phyloP scores from a whole-genome alignment of 768 basidiomycete species.

The Leucosporidium yakuticum region DNA sequence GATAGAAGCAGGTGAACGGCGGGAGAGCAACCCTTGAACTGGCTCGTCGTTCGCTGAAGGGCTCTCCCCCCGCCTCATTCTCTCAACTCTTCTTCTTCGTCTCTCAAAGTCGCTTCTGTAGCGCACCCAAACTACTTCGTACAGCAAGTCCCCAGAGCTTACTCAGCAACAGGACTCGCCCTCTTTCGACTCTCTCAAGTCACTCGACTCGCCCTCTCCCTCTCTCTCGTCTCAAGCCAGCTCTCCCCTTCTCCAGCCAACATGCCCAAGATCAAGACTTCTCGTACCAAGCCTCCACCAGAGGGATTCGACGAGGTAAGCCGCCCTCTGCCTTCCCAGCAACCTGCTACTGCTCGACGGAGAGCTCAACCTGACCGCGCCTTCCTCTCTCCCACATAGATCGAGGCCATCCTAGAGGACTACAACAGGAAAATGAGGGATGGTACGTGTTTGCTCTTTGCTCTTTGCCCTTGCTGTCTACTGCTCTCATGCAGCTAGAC shows the following conservation, averaged over 20 bases:
- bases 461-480: neutral
- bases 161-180: too few species aligned
- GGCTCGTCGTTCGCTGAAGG: too few species aligned
- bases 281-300: conserved; percentile 83
- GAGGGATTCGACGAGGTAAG: conserved; percentile 78
- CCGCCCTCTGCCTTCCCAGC: too few species aligned
- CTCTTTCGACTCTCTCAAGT: neutral
- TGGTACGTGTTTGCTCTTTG: conserved; percentile 42
- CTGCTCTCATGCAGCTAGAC: conserved; percentile 37
- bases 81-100: too few species aligned
- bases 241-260: neutral
- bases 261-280: conserved; percentile 36
- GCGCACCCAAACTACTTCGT: too few species aligned
- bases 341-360: conserved; percentile 56
- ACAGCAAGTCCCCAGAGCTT: too few species aligned
- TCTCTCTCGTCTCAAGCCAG: neutral
- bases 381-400: neutral
- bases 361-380: conserved; percentile 44
- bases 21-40: too few species aligned
- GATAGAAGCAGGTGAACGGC: too few species aligned
- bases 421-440: conserved; percentile 99
- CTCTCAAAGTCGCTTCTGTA: too few species aligned
- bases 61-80: too few species aligned
- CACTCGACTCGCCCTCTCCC: neutral
- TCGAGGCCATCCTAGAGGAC: conserved; percentile 80